Percentiles rank a stretch among this genome's conserved stretches.
These are phyloP conservation scores for Pyronema domesticum DNA, from an alignment of 495 filamentous ascomycete genomes.

Conservation along the genomic window DNA sequence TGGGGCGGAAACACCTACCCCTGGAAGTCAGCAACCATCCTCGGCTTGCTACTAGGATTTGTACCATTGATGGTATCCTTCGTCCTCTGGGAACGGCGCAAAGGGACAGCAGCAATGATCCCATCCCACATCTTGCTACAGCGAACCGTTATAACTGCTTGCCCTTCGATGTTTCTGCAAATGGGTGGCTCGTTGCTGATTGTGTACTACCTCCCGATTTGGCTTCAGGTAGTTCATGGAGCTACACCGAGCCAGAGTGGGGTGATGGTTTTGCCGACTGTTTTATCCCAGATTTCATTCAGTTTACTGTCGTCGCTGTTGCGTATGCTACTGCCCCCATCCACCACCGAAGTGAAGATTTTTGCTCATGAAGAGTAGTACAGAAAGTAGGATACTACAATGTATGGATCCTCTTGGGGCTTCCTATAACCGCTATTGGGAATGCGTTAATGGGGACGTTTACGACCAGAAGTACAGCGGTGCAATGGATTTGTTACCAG, in stretches of 20 bases:
- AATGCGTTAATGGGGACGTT: background rate
- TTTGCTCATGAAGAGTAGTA: background rate
- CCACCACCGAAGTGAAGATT: slow-evolving; percentile 6
- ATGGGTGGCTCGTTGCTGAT: background rate
- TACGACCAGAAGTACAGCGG: background rate
- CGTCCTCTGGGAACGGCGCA: slow-evolving; percentile 1
- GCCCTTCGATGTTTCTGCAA: slow-evolving; percentile 36
- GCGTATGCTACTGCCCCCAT: slow-evolving; percentile 1
- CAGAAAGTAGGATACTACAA: background rate
- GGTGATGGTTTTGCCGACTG: slow-evolving; percentile 22
- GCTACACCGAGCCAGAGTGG: slow-evolving; percentile 24
- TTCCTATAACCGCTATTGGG: background rate
- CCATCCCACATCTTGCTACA: background rate
- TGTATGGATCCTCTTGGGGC: background rate
- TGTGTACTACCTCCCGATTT: slow-evolving; percentile 33
- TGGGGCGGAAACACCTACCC: slow-evolving; percentile 34
- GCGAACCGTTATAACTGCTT: slow-evolving; percentile 5
- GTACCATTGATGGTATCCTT: background rate
- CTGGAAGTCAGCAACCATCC: slow-evolving; percentile 30
- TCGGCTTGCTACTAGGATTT: slow-evolving; percentile 26
- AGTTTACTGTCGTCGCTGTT: background rate
- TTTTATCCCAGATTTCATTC: slow-evolving; percentile 6
- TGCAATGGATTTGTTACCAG: slow-evolving; percentile 46
- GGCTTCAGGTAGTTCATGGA: slow-evolving; percentile 27
- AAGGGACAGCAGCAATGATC: slow-evolving; percentile 4